A percentile compares a stretch with the other conserved stretches of the same genome.
phyloP scores from a whole-genome alignment of 768 basidiomycete species.

The Coprinopsis sp. region DNA sequence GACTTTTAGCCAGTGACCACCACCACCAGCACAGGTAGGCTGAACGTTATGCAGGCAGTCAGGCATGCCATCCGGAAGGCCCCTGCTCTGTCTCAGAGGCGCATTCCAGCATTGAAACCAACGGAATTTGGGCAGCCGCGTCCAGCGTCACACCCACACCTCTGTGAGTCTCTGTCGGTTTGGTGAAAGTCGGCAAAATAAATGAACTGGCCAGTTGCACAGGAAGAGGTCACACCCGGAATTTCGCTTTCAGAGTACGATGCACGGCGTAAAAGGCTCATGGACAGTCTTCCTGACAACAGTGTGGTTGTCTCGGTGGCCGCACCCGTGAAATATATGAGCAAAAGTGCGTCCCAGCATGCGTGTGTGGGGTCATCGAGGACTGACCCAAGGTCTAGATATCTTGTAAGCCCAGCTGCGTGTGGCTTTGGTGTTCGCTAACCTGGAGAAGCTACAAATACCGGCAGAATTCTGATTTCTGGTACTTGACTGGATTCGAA shows the following conservation, averaged over 20 bases:
- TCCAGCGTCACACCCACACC: conserved; percentile 75
- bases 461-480: conserved; percentile 87
- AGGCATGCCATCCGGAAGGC: background rate
- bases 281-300: conserved; percentile 69
- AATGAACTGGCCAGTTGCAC: conserved; percentile 18
- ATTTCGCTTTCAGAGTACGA: conserved; percentile 79
- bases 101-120: conserved; percentile 46
- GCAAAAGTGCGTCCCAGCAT: conserved; percentile 53
- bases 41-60: background rate
- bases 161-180: conserved; percentile 39
- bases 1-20: no score
- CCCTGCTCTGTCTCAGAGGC: no score
- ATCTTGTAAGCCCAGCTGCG: conserved; percentile 62
- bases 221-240: conserved; percentile 75
- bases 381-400: conserved; percentile 29
- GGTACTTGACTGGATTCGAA: conserved; percentile 95
- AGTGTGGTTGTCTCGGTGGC: conserved; percentile 74
- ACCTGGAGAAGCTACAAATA: conserved; percentile 76
- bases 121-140: conserved; percentile 79
- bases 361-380: background rate
- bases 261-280: conserved; percentile 56
- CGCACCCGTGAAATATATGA: conserved; percentile 83
- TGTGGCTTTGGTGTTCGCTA: background rate
- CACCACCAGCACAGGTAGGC: no score
- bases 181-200: background rate